Conservation (phyloP, 352 stramenopile genomes). For the Phytophthora pistaciae region DNA sequence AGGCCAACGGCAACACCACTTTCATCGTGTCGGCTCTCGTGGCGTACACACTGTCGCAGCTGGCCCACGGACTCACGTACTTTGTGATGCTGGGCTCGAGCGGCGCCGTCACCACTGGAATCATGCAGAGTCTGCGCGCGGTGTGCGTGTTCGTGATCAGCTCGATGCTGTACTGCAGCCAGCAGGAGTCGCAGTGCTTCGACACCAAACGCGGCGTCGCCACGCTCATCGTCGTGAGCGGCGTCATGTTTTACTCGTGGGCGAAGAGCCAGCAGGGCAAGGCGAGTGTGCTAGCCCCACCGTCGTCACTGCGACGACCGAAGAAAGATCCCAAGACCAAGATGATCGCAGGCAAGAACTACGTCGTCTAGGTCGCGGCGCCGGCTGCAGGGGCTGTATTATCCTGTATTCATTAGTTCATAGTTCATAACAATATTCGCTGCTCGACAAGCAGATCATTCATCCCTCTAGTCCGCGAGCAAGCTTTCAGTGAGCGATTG, state of each 20-base stretch:
- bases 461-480: conserved; percentile 47
- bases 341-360: conserved; percentile 76
- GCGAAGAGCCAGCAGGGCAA: conserved; percentile 74
- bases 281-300: conserved; percentile 27
- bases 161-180: conserved; percentile 84
- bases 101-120: conserved; percentile 84
- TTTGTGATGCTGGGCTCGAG: conserved; percentile 87
- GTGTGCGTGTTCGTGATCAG: conserved; percentile 89
- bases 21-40: conserved; percentile 71
- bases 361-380: conserved; percentile 55
- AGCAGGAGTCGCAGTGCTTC: conserved; percentile 90
- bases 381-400: conserved; percentile 13
- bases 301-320: conserved; percentile 17
- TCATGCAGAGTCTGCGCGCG: conserved; percentile 90
- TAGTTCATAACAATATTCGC: conserved; percentile 28
- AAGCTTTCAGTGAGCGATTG: conserved; percentile 70
- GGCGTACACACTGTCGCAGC: conserved; percentile 80
- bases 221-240: conserved; percentile 82
- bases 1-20: conserved; percentile 72
- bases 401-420: conserved; percentile 32
- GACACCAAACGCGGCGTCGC: conserved; percentile 84
- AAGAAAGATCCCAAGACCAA: conserved; percentile 40
- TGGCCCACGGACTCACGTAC: conserved; percentile 87
- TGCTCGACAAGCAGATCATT: neutral
- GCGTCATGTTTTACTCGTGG: conserved; percentile 90